Evolutionary conservation across 2,329 filamentous ascomycete genomes (phyloP).

Genomic region (Aspergillus intermedius): DNA sequence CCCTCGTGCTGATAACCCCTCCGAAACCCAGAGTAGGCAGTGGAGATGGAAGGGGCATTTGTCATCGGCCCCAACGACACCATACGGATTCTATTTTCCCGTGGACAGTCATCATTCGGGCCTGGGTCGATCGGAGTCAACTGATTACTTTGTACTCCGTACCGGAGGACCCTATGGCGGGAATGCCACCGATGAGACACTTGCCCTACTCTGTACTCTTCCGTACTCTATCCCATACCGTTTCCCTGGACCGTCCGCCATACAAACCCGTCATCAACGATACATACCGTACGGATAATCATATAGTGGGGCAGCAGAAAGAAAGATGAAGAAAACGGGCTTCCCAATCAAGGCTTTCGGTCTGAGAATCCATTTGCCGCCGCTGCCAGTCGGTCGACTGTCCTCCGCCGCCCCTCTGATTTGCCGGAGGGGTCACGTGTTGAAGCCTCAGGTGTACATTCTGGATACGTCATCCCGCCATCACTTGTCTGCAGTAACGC

Average conservation of each 20-base stretch:
- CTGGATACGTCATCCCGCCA: background rate
- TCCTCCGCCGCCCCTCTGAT: background rate
- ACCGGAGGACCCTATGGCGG: background rate
- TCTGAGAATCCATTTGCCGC: slow-evolving; percentile 18
- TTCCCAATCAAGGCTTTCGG: slow-evolving; percentile 5
- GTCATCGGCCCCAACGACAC: slow-evolving; percentile 20
- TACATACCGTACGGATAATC: too few relatives aligned
- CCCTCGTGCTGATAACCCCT: background rate
- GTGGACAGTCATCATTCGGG: slow-evolving; percentile 3
- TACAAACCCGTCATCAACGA: background rate
- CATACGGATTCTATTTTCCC: slow-evolving; percentile 34
- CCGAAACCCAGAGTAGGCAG: slow-evolving; percentile 11
- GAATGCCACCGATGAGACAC: too few relatives aligned
- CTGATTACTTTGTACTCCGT: background rate
- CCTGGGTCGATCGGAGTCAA: background rate
- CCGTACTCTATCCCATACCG: background rate
- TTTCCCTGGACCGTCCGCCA: background rate
- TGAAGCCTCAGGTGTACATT: background rate
- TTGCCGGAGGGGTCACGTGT: background rate
- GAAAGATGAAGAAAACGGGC: slow-evolving; percentile 1
- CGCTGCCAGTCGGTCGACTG: background rate
- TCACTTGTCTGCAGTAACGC: background rate
- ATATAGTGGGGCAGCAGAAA: too few relatives aligned
- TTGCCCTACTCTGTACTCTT: too few relatives aligned
- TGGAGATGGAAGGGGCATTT: slow-evolving; percentile 31